These are phyloP conservation scores for Anisodus tanguticus DNA, from an alignment of 257 asterid genomes.

Conservation along the genomic window DNA sequence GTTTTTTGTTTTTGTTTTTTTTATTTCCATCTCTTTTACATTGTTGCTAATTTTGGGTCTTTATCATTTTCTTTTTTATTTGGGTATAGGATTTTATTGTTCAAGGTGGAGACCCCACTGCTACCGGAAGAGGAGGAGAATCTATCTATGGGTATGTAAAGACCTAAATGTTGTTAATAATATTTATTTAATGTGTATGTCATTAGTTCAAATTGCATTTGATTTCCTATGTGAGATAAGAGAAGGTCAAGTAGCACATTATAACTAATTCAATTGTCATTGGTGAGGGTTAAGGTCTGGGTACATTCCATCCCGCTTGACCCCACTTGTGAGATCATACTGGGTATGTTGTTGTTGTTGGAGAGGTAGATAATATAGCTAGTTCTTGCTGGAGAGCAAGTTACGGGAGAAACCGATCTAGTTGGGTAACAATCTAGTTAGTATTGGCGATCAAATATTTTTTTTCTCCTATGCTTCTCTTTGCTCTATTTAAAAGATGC, in stretches of 20 bases:
- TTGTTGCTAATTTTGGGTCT: conserved; percentile 14
- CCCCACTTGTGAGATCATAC: too few species aligned
- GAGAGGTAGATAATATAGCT: neutral
- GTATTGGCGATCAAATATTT: neutral
- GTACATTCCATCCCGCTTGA: too few species aligned
- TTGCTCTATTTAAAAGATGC: neutral
- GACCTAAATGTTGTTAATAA: neutral
- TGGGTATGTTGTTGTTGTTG: too few species aligned
- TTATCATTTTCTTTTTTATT: neutral
- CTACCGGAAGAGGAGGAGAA: conserved; percentile 98
- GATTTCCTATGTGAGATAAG: neutral
- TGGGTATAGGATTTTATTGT: conserved; percentile 72
- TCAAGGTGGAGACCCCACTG: conserved; percentile 99
- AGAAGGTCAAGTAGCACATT: neutral
- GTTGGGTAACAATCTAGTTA: neutral
- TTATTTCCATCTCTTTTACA: conserved; percentile 28
- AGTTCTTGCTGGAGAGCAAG: neutral
- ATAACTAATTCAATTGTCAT: neutral
- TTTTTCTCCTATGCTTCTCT: neutral
- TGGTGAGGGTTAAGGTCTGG: too few species aligned
- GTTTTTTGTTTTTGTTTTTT: conserved; percentile 64
- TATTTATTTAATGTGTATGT: neutral
- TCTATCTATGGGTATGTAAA: conserved; percentile 78
- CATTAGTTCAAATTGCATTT: neutral
- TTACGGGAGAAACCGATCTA: neutral